Percentiles rank a stretch among this genome's conserved stretches.
Conservation (phyloP, 805 yeast genomes). For the Metschnikowia aberdeeniae region DNA sequence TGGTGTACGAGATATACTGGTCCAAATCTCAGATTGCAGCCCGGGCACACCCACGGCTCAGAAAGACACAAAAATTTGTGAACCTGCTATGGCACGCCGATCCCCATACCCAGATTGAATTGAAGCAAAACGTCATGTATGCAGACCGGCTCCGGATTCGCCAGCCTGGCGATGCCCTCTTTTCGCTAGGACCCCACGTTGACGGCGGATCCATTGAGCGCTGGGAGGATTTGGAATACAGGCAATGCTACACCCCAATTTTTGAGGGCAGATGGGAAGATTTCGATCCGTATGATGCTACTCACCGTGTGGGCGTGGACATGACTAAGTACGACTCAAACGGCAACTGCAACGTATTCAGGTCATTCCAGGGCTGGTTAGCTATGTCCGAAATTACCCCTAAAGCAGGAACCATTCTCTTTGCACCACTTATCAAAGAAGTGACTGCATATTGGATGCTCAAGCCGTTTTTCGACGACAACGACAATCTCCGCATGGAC, state of each 20-base stretch:
- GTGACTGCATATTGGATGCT: conserved; percentile 37
- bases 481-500: conserved; percentile 28
- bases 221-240: conserved; percentile 42
- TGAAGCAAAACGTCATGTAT: conserved; percentile 31
- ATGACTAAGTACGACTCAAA: conserved; percentile 29
- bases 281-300: conserved; percentile 37
- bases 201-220: conserved; percentile 43
- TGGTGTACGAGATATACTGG: conserved; percentile 34
- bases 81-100: conserved; percentile 27
- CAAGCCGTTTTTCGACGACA: conserved; percentile 37
- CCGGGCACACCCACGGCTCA: conserved; percentile 34
- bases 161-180: conserved; percentile 30
- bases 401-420: conserved; percentile 37
- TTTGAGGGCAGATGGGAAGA: conserved; percentile 41
- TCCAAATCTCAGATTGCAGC: conserved; percentile 36
- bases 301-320: conserved; percentile 29
- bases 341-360: conserved; percentile 30
- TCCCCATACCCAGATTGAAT: conserved; percentile 23
- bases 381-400: conserved; percentile 32
- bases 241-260: conserved; percentile 32
- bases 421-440: conserved; percentile 34
- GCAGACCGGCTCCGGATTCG: conserved; percentile 43
- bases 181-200: conserved; percentile 35
- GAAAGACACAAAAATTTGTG: conserved; percentile 24
- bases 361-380: conserved; percentile 45